Conservation (phyloP, 495 filamentous ascomycete genomes). For the Penicillium cataractarum region DNA sequence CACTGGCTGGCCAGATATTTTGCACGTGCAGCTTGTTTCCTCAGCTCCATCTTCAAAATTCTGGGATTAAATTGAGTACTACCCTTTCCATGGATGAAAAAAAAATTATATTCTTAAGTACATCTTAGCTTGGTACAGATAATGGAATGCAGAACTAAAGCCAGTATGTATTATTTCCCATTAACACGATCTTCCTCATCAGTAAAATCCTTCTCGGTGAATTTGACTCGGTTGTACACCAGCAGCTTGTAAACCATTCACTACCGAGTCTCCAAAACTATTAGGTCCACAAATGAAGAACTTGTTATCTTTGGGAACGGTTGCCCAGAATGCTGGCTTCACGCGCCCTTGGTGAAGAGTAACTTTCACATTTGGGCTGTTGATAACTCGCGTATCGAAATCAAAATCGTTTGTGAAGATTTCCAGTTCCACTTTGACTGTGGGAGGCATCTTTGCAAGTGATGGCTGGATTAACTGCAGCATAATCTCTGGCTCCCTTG, state of each 20-base stretch:
- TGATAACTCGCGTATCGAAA: background rate
- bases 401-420: slow-evolving; percentile 6
- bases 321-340: slow-evolving; percentile 2
- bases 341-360: slow-evolving; percentile 13
- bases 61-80: no score
- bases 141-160: no score
- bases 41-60: background rate
- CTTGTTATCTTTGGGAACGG: slow-evolving; percentile 9
- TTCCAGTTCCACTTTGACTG: slow-evolving; percentile 5
- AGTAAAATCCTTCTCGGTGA: slow-evolving; percentile 26
- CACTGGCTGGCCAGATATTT: background rate
- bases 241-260: slow-evolving; percentile 13
- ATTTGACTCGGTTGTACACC: slow-evolving; percentile 17
- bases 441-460: slow-evolving; percentile 7
- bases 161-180: no score
- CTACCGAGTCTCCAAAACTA: slow-evolving; percentile 18
- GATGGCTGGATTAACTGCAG: slow-evolving; percentile 11
- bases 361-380: background rate
- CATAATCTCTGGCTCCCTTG: slow-evolving; percentile 21
- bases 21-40: background rate
- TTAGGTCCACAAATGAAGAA: slow-evolving; percentile 23
- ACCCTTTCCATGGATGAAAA: no score
- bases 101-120: no score
- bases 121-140: no score
- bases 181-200: background rate